phyloP scores from a whole-genome alignment of 495 filamentous ascomycete genomes.

The Aspergillus diversus region DNA sequence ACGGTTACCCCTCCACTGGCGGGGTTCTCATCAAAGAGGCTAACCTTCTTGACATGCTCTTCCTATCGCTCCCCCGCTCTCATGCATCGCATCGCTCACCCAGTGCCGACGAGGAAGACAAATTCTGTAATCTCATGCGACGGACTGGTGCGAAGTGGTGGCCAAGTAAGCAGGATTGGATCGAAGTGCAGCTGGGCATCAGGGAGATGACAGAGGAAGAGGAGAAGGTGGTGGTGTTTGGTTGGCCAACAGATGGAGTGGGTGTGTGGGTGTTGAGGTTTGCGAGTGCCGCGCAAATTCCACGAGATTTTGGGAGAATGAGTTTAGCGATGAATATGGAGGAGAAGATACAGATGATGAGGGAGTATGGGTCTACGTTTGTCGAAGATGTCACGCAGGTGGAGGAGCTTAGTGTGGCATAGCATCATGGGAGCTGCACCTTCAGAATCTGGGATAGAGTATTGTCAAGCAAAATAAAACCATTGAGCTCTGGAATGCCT shows the following conservation, averaged over 20 bases:
- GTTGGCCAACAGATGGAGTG: constrained; percentile 13
- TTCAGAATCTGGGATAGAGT: background rate
- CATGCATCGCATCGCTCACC: constrained; percentile 5
- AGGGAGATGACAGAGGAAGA: constrained; percentile 11
- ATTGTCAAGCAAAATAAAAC: constrained; percentile 3
- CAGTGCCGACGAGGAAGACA: constrained; percentile 11
- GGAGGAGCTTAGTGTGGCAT: constrained; percentile 13
- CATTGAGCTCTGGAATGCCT: background rate
- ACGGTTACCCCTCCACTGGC: constrained; percentile 22
- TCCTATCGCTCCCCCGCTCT: constrained; percentile 10
- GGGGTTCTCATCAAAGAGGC: constrained; percentile 11
- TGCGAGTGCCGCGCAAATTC: constrained; percentile 12
- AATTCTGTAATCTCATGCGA: constrained; percentile 12
- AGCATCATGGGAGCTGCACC: background rate
- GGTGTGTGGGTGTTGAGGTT: constrained; percentile 17
- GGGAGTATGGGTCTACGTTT: constrained; percentile 19
- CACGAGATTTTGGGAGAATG: constrained; percentile 23
- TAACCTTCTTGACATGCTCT: constrained; percentile 9
- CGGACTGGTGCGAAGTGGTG: constrained; percentile 12
- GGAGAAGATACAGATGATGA: constrained; percentile 21
- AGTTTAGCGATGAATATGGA: constrained; percentile 21
- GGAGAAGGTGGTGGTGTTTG: constrained; percentile 1
- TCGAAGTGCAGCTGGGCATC: background rate
- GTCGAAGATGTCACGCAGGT: constrained; percentile 20
- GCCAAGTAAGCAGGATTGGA: constrained; percentile 7